Conservation (phyloP, 2,329 filamentous ascomycete species). For the Pseudogymnoascus sp. region DNA sequence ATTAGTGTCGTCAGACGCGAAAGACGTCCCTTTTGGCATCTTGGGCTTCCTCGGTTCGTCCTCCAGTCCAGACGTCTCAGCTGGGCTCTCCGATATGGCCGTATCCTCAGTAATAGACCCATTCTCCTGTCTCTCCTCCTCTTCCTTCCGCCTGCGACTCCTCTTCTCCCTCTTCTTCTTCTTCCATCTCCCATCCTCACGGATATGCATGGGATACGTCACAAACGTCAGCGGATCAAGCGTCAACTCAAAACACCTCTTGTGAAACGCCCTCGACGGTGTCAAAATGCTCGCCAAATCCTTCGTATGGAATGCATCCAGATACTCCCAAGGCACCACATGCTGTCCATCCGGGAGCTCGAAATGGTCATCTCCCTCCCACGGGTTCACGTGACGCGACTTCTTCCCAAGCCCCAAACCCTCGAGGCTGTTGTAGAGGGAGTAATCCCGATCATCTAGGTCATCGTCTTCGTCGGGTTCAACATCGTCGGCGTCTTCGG, state of each 20-base stretch:
- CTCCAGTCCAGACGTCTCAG: not conserved
- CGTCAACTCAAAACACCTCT: conserved; percentile 72
- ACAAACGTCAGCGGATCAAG: conserved; percentile 74
- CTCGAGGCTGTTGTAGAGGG: conserved; percentile 18
- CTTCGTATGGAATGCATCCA: conserved; percentile 67
- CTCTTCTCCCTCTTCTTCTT: conserved; percentile 46
- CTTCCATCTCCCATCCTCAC: conserved; percentile 69
- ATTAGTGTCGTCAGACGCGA: conserved; percentile 23
- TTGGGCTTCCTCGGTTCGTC: conserved; percentile 23
- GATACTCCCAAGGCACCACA: conserved; percentile 61
- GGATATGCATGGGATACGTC: conserved; percentile 76
- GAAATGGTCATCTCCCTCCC: conserved; percentile 35
- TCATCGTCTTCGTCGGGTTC: conserved; percentile 47
- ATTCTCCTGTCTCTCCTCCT: conserved; percentile 22
- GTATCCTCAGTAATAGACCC: conserved; percentile 13
- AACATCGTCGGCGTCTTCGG: conserved; percentile 35
- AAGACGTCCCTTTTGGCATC: conserved; percentile 20
- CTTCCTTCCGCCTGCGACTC: conserved; percentile 31
- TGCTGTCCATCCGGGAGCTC: conserved; percentile 50
- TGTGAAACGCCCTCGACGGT: conserved; percentile 69
- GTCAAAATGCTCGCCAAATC: conserved; percentile 75
- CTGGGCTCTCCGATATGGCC: conserved; percentile 15
- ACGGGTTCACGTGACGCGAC: conserved; percentile 21
- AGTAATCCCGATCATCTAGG: conserved; percentile 18
- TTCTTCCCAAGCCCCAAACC: conserved; percentile 13